These are phyloP conservation scores for Triadica sebifera DNA, from an alignment of 345 rosid species.

Conservation along the genomic window DNA sequence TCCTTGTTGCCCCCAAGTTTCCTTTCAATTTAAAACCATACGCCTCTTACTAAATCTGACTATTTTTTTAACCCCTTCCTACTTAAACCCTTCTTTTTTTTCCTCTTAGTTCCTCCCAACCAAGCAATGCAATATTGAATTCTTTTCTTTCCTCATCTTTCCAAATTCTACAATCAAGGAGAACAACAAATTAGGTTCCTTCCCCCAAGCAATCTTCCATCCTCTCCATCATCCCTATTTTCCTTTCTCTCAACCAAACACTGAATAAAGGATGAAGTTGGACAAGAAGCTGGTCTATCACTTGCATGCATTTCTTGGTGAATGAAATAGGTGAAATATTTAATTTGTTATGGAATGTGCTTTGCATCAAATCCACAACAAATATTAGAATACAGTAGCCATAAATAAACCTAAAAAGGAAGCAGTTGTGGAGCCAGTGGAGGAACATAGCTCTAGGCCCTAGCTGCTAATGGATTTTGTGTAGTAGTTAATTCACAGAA, in stretches of 20 bases:
- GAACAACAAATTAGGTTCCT: not conserved
- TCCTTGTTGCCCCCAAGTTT: not conserved
- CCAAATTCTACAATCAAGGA: not conserved
- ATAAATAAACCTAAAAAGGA: not conserved
- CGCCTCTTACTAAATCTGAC: not conserved
- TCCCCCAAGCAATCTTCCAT: not conserved
- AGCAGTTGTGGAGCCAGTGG: not conserved
- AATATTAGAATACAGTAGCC: not conserved
- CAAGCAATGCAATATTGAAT: not conserved
- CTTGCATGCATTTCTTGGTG: not conserved
- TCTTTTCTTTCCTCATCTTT: not conserved
- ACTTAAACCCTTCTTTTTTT: not conserved
- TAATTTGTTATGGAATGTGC: not conserved
- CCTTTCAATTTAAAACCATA: not conserved
- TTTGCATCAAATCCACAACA: not conserved
- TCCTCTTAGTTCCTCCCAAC: not conserved
- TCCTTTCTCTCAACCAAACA: not conserved
- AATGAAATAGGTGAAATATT: not conserved
- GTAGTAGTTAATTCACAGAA: not conserved
- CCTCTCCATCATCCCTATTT: not conserved
- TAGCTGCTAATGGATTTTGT: not conserved
- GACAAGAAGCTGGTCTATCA: not conserved
- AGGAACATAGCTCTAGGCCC: not conserved
- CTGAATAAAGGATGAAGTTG: not conserved
- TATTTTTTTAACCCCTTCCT: not conserved